A percentile compares a stretch with the other conserved stretches of the same genome.
Conservation (phyloP, 495 filamentous ascomycete species). For the Pseudevernia furfuracea region DNA sequence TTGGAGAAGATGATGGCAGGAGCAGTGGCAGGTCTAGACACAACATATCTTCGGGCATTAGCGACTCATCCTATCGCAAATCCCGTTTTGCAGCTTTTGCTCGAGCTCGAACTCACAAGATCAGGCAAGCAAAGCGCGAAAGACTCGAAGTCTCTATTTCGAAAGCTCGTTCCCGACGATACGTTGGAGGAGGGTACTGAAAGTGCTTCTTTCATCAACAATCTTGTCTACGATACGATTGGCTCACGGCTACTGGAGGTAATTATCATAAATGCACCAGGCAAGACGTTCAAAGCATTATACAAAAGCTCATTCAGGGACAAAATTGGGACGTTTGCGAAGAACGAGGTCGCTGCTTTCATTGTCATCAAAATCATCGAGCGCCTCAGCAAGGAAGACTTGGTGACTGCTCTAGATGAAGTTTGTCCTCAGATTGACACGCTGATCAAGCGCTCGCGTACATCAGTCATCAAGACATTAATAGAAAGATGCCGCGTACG, state of each 20-base stretch:
- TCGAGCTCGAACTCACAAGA: conserved; percentile 73
- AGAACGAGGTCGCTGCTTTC: conserved; percentile 84
- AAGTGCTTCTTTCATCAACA: conserved; percentile 65
- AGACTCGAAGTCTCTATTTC: conserved; percentile 52
- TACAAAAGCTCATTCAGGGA: conserved; percentile 67
- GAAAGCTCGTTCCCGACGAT: conserved; percentile 57
- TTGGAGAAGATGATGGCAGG: conserved; percentile 71
- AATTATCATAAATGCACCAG: conserved; percentile 69
- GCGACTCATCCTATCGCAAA: conserved; percentile 85
- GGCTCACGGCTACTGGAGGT: conserved; percentile 85
- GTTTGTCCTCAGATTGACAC: conserved; percentile 61
- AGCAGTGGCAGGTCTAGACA: conserved; percentile 59
- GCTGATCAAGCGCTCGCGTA: conserved; percentile 64
- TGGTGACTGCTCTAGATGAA: conserved; percentile 57
- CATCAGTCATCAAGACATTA: conserved; percentile 67
- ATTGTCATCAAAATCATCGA: conserved; percentile 73
- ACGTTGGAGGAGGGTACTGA: conserved; percentile 50
- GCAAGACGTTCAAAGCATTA: conserved; percentile 79
- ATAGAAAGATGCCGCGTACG: conserved; percentile 76
- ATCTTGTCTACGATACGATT: conserved; percentile 77
- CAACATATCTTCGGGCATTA: conserved; percentile 66
- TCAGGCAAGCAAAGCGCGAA: conserved; percentile 56
- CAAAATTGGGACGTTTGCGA: conserved; percentile 65
- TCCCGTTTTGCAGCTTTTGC: conserved; percentile 75
- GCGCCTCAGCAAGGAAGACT: conserved; percentile 73